Evolutionary conservation across 371 early-diverging fungal species (phyloP).

Genomic region (Capniomyces stellatus): DNA sequence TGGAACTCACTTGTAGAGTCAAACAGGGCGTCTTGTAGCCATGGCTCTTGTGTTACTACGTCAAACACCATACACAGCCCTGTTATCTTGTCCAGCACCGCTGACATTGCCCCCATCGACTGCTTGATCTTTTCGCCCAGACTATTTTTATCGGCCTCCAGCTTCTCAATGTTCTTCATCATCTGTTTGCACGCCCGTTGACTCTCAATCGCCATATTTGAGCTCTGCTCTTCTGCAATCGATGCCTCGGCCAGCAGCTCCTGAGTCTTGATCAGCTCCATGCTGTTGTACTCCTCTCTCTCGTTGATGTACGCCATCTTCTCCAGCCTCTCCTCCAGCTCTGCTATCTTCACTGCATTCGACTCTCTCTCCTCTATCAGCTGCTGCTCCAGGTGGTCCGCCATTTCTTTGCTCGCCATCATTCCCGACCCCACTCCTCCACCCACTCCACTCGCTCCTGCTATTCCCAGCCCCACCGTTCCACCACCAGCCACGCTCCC

Average conservation of each 20-base stretch:
- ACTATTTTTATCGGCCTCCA: not conserved
- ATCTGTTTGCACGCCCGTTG: constrained; percentile 9
- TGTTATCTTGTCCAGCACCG: not conserved
- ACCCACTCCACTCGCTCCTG: too few relatives aligned
- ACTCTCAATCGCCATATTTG: constrained; percentile 1
- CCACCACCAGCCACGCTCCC: too few relatives aligned
- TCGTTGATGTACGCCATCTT: not conserved
- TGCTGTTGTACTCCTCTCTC: not conserved
- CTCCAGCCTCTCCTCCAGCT: not conserved
- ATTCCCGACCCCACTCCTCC: too few relatives aligned
- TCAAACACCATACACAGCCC: not conserved
- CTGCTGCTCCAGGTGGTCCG: not conserved
- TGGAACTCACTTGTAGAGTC: not conserved
- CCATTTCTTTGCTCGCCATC: too few relatives aligned
- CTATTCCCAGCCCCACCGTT: too few relatives aligned
- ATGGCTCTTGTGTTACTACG: not conserved
- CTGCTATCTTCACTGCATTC: not conserved
- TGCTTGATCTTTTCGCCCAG: not conserved
- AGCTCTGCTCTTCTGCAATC: not conserved
- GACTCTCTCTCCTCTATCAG: not conserved
- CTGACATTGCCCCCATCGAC: not conserved
- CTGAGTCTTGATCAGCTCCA: constrained; percentile 1
- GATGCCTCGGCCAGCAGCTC: not conserved
- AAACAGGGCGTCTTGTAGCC: not conserved
- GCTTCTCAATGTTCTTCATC: constrained; percentile 5